Base-by-base conservation (phyloP, 495 filamentous ascomycete genomes). In the Aspergillus baeticus region DNA sequence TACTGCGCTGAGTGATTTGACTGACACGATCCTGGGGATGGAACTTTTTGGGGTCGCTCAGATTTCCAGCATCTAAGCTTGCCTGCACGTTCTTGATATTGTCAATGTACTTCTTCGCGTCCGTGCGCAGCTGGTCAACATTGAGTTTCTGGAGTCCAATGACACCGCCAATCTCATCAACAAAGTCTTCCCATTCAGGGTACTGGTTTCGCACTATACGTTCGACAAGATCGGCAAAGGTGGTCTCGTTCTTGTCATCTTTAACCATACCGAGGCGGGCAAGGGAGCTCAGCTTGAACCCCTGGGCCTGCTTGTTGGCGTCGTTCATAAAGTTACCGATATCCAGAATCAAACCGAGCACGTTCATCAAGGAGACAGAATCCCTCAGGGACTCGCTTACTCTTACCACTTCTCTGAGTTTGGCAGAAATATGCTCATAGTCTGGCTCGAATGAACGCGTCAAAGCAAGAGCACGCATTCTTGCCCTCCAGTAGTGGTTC, bases 311-410 rank as follows among this genome's bases (percentile, higher is more conserved):
- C 73, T 98, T 98, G 71, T 96, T 97, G 44, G 92, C 86, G 63
- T 98, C 94, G 75, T 98, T 98, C 94, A 98, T 98, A 79, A 94
- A 98, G 67, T 98, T 98, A 66, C 94, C 94, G 65, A 98, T 96
- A 72, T 96, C 91, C 61, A 98, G 78, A 69, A 98, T 98, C 44
- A 98, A 77, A 57, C 93, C 93, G 18, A 98, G 86, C 38, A 98
- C 91, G 57, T 94, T 96, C 84, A 97, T 96, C 62, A 98, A 75
- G 7, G 90, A 84, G 3, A 95, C 90, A 2, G 93, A 97, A 61
- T 93, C 90, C 26, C 93, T 82, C 42, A 98, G 73, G 14, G 90
- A 88, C 71, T 98, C 95, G 42, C 91, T 91, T 21, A 95, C 92
- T 45, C 74, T 71, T 20, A 96, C 91, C 20, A 98, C 84, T 42